Evolutionary conservation across 208 protist species (phyloP), one percentile per base, ranked within the genome.

Genomic region (Jaenimonas drosophilae): DNA sequence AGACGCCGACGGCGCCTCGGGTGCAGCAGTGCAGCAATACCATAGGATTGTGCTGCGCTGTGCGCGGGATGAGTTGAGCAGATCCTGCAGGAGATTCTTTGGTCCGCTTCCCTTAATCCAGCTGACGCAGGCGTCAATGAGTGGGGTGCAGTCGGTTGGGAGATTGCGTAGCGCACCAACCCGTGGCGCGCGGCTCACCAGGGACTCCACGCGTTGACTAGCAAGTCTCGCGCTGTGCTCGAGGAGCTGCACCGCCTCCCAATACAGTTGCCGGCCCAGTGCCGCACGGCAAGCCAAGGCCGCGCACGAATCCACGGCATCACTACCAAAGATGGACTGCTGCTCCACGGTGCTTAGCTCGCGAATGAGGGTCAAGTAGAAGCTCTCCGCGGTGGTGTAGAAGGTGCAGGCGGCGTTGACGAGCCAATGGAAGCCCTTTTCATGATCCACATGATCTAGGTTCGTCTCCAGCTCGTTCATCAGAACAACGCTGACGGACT

Each of bases 51-150:
- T 17, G 9, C 16, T 42, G 16, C 16, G 6, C 37, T 42, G 37
- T 20, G 16, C 6, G 16, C 44, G n/a, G 19, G 36, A 16, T 4
- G n/a, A 29, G 19, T 27, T 24, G 33, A 43, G 12, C 14, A 16
- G 29, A 6, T 65, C 34, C 36, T 53, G 23, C n/a, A 78, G 54
- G 16, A 89, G 63, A 32, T 30, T 25, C 30, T 52, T 30, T 0
- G 75, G 64, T 19, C 75, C 66, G 12, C 59, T 42, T 9, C 51
- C 31, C 9, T 56, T 66, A 14, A 72, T 62, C 71, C 72, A 89
- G 20, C 58, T 64, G 30, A 70, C 32, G n/a, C 49, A 49, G 7
- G 72, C 69, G 21, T 64, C 28, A 14, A 67, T 34, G 43, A 70
- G 30, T 5, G 73, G 52, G 0, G 59, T 54, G 31, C 33, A 48